phyloP scores from a whole-genome alignment of 1,139 yeast species.

The Meyerozyma athensensis region DNA sequence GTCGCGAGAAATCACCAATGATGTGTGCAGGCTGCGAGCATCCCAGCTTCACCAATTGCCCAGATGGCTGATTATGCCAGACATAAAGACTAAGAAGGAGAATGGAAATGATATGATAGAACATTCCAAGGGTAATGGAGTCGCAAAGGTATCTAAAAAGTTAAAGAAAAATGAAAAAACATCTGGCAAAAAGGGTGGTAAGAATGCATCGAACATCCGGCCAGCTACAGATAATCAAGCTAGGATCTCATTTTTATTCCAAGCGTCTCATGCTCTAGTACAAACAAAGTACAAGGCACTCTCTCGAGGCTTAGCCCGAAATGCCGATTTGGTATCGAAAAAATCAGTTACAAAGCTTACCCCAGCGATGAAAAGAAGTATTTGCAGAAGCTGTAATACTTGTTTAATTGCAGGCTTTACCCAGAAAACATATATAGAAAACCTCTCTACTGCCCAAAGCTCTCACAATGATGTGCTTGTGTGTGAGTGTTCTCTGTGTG shows the following conservation, averaged over 20 bases:
- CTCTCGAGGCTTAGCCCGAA: slow-evolving; percentile 46
- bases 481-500: slow-evolving; percentile 9
- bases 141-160: background rate
- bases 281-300: slow-evolving; percentile 25
- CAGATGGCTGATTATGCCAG: too few relatives aligned
- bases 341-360: slow-evolving; percentile 59
- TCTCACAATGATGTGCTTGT: slow-evolving; percentile 29
- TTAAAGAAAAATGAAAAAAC: background rate
- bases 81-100: too few relatives aligned
- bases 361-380: slow-evolving; percentile 54
- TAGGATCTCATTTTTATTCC: slow-evolving; percentile 53
- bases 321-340: slow-evolving; percentile 50
- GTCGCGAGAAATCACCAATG: too few relatives aligned
- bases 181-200: background rate
- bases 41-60: too few relatives aligned
- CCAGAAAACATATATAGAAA: slow-evolving; percentile 26
- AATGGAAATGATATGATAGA: too few relatives aligned
- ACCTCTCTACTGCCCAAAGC: slow-evolving; percentile 21
- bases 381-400: slow-evolving; percentile 57
- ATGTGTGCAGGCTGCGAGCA: background rate
- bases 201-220: background rate
- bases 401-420: slow-evolving; percentile 45
- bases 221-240: slow-evolving; percentile 47
- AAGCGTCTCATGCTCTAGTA: slow-evolving; percentile 36
- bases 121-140: too few relatives aligned